Conservation (phyloP, 2,329 filamentous ascomycete species). For the Aspergillus sp. region DNA sequence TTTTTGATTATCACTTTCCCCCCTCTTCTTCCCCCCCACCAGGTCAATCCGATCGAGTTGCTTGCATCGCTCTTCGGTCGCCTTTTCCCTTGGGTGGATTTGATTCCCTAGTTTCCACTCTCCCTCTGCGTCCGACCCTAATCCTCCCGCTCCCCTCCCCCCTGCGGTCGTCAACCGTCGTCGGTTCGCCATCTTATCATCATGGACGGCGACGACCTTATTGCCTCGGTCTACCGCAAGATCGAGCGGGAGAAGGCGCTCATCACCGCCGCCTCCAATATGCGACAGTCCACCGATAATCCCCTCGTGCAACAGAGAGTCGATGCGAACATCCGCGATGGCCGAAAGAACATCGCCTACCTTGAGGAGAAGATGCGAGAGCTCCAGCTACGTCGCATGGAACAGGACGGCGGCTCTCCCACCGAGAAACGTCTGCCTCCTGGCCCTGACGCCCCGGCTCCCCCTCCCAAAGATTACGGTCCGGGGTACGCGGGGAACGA, state of each 20-base stretch:
- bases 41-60: not conserved
- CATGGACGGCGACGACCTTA: constrained; percentile 62
- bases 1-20: constrained; percentile 2
- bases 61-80: constrained; percentile 2
- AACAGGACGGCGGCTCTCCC: constrained; percentile 50
- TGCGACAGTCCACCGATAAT: constrained; percentile 96
- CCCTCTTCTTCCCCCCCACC: not conserved
- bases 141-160: constrained; percentile 11
- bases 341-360: constrained; percentile 89
- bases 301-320: constrained; percentile 84
- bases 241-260: constrained; percentile 96
- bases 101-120: not conserved
- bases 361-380: constrained; percentile 90
- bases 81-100: constrained; percentile 3
- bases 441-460: constrained; percentile 53
- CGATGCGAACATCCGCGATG: constrained; percentile 92
- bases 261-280: constrained; percentile 88
- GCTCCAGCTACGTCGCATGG: constrained; percentile 76
- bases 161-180: constrained; percentile 10
- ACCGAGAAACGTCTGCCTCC: constrained; percentile 48
- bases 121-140: constrained; percentile 12
- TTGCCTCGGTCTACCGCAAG: constrained; percentile 87
- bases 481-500: constrained; percentile 53
- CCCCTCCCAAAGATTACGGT: constrained; percentile 71
- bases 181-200: constrained; percentile 36